Conservation (phyloP, 768 basidiomycete genomes). For the Russula vinacea region DNA sequence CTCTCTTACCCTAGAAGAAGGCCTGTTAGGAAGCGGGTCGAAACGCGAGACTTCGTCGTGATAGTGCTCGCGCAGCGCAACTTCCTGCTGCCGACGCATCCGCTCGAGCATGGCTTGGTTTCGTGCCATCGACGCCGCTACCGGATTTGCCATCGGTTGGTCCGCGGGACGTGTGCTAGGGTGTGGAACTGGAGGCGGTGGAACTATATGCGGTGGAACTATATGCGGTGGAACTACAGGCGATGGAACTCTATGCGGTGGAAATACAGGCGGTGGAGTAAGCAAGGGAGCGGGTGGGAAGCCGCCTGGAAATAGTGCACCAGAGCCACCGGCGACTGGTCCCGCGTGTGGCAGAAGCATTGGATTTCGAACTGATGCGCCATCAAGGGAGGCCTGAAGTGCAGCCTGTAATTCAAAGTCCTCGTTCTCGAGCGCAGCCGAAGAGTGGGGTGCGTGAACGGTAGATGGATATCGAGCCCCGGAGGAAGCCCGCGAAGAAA, state of each 20-base stretch:
- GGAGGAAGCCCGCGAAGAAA: constrained; percentile 52
- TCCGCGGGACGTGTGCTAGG: constrained; percentile 29
- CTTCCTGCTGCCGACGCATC: constrained; percentile 56
- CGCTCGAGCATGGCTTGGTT: constrained; percentile 32
- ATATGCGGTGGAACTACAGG: constrained; percentile 32
- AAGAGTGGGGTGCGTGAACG: constrained; percentile 5
- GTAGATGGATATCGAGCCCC: constrained; percentile 27
- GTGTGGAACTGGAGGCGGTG: constrained; percentile 35
- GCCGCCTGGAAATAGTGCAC: background rate
- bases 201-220: constrained; percentile 33
- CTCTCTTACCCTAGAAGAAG: constrained; percentile 22
- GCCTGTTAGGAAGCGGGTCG: constrained; percentile 8
- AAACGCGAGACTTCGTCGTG: constrained; percentile 38
- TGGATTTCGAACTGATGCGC: constrained; percentile 15
- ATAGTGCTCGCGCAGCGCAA: constrained; percentile 49
- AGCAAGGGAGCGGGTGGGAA: constrained; percentile 28
- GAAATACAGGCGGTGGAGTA: constrained; percentile 35
- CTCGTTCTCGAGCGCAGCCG: constrained; percentile 64
- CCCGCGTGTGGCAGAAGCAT: constrained; percentile 1
- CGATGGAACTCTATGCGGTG: constrained; percentile 32
- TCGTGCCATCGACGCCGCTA: constrained; percentile 25
- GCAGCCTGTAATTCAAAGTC: constrained; percentile 87
- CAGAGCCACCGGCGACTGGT: background rate
- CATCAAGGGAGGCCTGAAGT: constrained; percentile 72
- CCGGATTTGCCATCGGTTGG: constrained; percentile 31